Evolutionary conservation across 2,329 filamentous ascomycete species (phyloP).

Genomic region (Bipolaris oryzae): DNA sequence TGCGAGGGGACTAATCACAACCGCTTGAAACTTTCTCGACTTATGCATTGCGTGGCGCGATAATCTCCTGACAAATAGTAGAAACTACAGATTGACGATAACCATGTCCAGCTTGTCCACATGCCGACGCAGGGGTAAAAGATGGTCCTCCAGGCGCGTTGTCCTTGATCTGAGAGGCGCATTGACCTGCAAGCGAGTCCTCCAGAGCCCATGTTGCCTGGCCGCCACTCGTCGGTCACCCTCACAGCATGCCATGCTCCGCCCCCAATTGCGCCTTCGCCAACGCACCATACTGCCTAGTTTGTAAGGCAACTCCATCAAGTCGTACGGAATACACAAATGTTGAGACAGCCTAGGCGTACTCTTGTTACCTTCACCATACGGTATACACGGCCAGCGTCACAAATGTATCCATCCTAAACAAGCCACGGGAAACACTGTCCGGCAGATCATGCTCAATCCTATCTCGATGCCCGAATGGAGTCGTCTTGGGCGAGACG

Average conservation of each 20-base stretch:
- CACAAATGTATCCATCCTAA: slow-evolving; percentile 13
- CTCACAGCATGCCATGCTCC: slow-evolving; percentile 33
- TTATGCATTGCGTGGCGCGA: slow-evolving; percentile 32
- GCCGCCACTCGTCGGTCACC: slow-evolving; percentile 28
- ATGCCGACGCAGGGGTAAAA: slow-evolving; percentile 34
- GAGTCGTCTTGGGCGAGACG: slow-evolving; percentile 23
- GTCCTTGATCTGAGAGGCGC: slow-evolving; percentile 22
- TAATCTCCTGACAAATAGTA: slow-evolving; percentile 16
- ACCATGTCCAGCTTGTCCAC: slow-evolving; percentile 10
- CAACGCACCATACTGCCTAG: slow-evolving; percentile 6
- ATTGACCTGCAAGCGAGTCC: slow-evolving; percentile 17
- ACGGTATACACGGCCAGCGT: neutral
- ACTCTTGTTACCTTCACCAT: slow-evolving; percentile 18
- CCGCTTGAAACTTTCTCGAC: slow-evolving; percentile 12
- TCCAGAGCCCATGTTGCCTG: slow-evolving; percentile 26
- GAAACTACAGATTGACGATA: slow-evolving; percentile 11
- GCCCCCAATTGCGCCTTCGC: slow-evolving; percentile 31
- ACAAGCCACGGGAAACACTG: slow-evolving; percentile 8
- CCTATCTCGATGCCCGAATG: slow-evolving; percentile 29
- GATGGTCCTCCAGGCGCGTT: slow-evolving; percentile 12
- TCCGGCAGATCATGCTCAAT: slow-evolving; percentile 29
- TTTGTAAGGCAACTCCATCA: slow-evolving; percentile 11
- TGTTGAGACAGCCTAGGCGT: slow-evolving; percentile 30
- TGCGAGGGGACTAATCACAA: slow-evolving; percentile 5
- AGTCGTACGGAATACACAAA: slow-evolving; percentile 11